Base-by-base conservation (phyloP, 192 early-diverging fungal species). In the Coemansia sp. region DNA sequence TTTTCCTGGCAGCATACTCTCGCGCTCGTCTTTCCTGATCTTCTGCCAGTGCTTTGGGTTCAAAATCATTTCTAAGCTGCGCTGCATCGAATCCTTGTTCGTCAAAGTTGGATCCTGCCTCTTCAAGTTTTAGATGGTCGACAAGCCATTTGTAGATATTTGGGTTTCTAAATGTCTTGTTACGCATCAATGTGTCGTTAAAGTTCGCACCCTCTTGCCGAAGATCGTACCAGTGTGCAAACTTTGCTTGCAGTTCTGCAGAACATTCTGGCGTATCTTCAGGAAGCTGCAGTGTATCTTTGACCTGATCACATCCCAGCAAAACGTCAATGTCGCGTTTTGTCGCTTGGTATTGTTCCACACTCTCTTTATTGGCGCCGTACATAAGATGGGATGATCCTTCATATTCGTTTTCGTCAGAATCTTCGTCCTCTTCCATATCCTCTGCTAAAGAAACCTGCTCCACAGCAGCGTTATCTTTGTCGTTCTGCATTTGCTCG, bases 111-210 rank as follows among this genome's bases (percentile, higher is more conserved):
- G 90, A 86, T 5, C 94, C 93, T 38, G 83, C 78, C 75, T 95
- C 93, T 65, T 95, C 89, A 32, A 98, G 67, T 6, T 86, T 85
- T 32, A 94, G 78, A 71, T 91, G 89, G 33, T 93, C 90, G 6
- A 98, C 92, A 25, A 96, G 79, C 74, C 93, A 91, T 40, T 84
- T 82, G 83, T 93, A 94, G 58, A 98, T 96, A 38, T 90, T 86
- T 14, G 96, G 96, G 68, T 98, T 98, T 12, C 92, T 85, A 77
- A 95, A 96, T 10, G 91, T 86, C 73, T 94, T 95, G 74, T 91
- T 96, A 20, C 86, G 80, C 73, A 85, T 85, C 34, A 98, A 80
- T 20, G 88, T 83, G 36, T 89, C 87, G 73, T 98, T 98, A 68
- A 96, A 92, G 54, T 82, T 83, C 5, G 89, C 89, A 0, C 94